Evolutionary conservation across 208 protist species (phyloP).

Genomic region (Angomonas deanei): DNA sequence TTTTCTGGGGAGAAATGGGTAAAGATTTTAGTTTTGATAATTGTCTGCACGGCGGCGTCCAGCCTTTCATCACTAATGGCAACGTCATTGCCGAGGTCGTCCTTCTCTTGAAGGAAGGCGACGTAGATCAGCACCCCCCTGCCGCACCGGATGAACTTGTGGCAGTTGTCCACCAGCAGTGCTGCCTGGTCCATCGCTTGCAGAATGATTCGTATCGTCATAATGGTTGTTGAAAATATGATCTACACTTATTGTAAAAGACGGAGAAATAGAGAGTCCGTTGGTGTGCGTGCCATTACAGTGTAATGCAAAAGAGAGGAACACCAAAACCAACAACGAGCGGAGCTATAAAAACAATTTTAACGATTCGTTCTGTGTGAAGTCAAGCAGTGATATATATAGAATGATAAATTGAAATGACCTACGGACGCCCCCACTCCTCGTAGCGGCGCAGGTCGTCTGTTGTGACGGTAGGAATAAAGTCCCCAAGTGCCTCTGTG

Average conservation of each 20-base stretch:
- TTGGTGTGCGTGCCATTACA: neutral
- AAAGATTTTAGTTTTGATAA: conserved; percentile 74
- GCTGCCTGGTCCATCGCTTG: conserved; percentile 67
- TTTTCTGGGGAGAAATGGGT: conserved; percentile 46
- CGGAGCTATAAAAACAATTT: neutral
- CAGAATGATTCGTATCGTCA: conserved; percentile 64
- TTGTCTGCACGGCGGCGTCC: conserved; percentile 28
- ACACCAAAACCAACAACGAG: neutral
- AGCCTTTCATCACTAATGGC: conserved; percentile 42
- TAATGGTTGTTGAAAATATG: conserved; percentile 13
- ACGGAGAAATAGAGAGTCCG: neutral
- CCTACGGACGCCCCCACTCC: conserved; percentile 32
- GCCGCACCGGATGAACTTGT: conserved; percentile 45
- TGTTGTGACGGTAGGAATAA: conserved; percentile 40
- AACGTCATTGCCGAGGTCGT: neutral
- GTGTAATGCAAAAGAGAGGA: neutral
- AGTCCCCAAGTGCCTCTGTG: conserved; percentile 22
- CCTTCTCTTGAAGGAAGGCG: conserved; percentile 37
- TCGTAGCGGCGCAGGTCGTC: conserved; percentile 40
- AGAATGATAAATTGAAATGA: neutral
- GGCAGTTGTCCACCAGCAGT: conserved; percentile 72
- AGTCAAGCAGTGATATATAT: no score
- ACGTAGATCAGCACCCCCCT: conserved; percentile 75
- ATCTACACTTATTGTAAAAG: conserved; percentile 3
- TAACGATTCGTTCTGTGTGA: no score